Base-by-base conservation (phyloP, 179 eudicot genomes). In the Nepenthes alata region DNA sequence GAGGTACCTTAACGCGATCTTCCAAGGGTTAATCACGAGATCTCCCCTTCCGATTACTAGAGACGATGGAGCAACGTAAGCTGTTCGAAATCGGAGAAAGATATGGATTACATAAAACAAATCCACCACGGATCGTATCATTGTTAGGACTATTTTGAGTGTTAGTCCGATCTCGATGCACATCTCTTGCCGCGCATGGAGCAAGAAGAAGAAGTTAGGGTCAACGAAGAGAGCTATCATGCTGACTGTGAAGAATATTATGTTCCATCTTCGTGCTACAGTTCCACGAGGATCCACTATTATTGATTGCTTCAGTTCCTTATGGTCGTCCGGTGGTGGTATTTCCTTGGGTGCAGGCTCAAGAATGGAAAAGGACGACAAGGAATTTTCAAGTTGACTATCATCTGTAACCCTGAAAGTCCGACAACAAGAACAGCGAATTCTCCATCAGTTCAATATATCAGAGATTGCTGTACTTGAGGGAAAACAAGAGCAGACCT, bases 41-140 rank as follows among this genome's bases (percentile, higher is more conserved):
- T 88, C 91, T 34, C 96, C 96, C 69, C 85, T 73, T 36, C 91
- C 96, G 60, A 83, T 76, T 4, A 80, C 84, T 60, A 84, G 82
- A 47, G 91, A 81, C 59, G 82, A 79, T 67, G 87, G 96, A 6
- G 87, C 85, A 15, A 85, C 79, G 61, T 77, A 88, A 11, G 95
- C 89, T 0, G 88, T 88, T 25, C 72, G 74, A 71, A 88, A 88
- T 61, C 73, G 72, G 25, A 88, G 63, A 49, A 62, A 69, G 51
- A 88, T 88, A 68, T 88, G 81, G 58, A 81, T 50, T 35, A 72
- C 35, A 67, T 85, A 83, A 62, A 85, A 79, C 14, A 76, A 51
- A 72, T 85, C 91, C 0, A 78, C 70, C 35, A 72, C 62, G 3
- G 91, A 77, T 67, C 89, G 71, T 34, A 80, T 49, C 14, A 76